A percentile compares a stretch with the other conserved stretches of the same genome.
Evolutionary conservation across 805 yeast species (phyloP).

Genomic region (Metschnikowia bowlesiae): DNA sequence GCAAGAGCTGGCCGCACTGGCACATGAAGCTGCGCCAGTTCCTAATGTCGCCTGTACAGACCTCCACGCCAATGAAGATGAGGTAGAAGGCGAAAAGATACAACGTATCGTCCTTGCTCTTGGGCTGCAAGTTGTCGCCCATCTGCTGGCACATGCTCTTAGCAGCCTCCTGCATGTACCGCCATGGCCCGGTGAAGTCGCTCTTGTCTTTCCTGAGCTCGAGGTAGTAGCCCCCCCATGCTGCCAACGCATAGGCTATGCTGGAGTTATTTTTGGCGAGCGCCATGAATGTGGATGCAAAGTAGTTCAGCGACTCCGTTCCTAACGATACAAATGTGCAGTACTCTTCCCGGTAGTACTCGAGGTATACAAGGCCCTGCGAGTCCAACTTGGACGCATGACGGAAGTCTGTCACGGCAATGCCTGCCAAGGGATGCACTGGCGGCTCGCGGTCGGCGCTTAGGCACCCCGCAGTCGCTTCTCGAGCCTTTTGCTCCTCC

Average conservation of each 20-base stretch:
- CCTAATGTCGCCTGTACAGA: constrained; percentile 19
- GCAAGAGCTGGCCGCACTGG: constrained; percentile 14
- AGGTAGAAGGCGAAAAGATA: constrained; percentile 17
- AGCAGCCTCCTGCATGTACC: constrained; percentile 20
- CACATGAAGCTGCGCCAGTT: constrained; percentile 18
- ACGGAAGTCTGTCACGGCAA: constrained; percentile 6
- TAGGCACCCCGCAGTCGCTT: no score
- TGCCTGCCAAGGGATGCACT: constrained; percentile 1
- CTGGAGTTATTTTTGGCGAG: constrained; percentile 15
- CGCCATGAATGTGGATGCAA: constrained; percentile 17
- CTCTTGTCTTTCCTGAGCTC: constrained; percentile 13
- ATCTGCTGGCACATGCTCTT: constrained; percentile 15
- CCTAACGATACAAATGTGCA: constrained; percentile 17
- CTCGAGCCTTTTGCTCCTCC: constrained; percentile 7
- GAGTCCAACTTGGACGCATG: constrained; percentile 10
- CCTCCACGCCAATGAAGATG: constrained; percentile 19
- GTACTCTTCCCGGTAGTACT: constrained; percentile 17
- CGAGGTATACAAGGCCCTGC: constrained; percentile 17
- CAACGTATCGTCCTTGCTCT: constrained; percentile 13
- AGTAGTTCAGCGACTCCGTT: constrained; percentile 17
- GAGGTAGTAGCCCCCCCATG: constrained; percentile 21
- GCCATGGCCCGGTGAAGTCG: constrained; percentile 17
- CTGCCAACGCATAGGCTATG: constrained; percentile 17
- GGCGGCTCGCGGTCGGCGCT: no score
- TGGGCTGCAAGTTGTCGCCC: constrained; percentile 13